Evolutionary conservation across 1,284 basidiomycete genomes (phyloP).

Genomic region (Cystobasidium slooffiae): DNA sequence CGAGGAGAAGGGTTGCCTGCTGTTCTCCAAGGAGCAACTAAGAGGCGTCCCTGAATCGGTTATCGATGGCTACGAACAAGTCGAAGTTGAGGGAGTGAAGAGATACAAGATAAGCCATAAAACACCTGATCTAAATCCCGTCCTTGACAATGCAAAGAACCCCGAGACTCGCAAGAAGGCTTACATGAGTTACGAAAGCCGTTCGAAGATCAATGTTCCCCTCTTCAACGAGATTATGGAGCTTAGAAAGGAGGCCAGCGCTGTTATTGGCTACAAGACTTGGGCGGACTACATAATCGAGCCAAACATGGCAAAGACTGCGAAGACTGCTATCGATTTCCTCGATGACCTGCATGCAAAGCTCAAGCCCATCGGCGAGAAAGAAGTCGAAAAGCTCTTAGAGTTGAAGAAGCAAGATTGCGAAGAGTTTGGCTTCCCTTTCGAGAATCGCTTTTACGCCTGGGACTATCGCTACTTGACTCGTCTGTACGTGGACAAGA

Average conservation of each 20-base stretch:
- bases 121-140: slow-evolving; percentile 74
- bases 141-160: slow-evolving; percentile 61
- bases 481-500: slow-evolving; percentile 67
- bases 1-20: slow-evolving; percentile 66
- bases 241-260: slow-evolving; percentile 70
- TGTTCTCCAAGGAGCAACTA: slow-evolving; percentile 62
- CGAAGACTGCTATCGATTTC: slow-evolving; percentile 67
- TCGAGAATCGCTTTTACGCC: slow-evolving; percentile 71
- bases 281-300: slow-evolving; percentile 82
- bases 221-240: slow-evolving; percentile 67
- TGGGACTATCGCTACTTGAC: slow-evolving; percentile 65
- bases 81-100: slow-evolving; percentile 42
- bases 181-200: slow-evolving; percentile 68
- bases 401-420: slow-evolving; percentile 74
- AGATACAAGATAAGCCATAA: slow-evolving; percentile 64
- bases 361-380: slow-evolving; percentile 70
- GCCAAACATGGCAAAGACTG: slow-evolving; percentile 79
- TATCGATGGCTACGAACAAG: slow-evolving; percentile 71
- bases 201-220: slow-evolving; percentile 70
- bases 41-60: slow-evolving; percentile 77
- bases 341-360: slow-evolving; percentile 72
- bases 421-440: slow-evolving; percentile 63
- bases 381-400: slow-evolving; percentile 70
- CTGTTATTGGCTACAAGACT: slow-evolving; percentile 70
- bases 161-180: slow-evolving; percentile 70